phyloP scores from a whole-genome alignment of 257 asterid genomes.

The Nicotiana tabacum region DNA sequence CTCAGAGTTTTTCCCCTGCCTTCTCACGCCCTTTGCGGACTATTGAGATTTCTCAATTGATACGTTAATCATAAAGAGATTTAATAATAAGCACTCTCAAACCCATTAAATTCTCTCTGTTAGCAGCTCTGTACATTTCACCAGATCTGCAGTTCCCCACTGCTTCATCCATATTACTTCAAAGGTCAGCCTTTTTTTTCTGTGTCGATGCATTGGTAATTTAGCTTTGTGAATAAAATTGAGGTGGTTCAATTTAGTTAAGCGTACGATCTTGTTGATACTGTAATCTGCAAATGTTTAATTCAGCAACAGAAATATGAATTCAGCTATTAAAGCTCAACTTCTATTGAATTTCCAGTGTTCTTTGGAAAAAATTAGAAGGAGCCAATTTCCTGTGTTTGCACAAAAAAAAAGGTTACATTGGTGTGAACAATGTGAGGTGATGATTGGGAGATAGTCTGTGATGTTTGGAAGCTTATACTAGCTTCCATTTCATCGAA shows the following conservation, averaged over 20 bases:
- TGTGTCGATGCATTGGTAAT: neutral
- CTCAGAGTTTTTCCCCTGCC: neutral
- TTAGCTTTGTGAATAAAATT: neutral
- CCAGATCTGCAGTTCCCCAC: conserved; percentile 12
- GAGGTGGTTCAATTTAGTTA: neutral
- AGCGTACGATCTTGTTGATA: neutral
- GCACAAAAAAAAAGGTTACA: neutral
- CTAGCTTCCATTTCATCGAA: neutral
- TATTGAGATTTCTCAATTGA: neutral
- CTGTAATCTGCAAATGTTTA: neutral
- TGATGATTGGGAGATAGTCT: neutral
- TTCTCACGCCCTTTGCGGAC: neutral
- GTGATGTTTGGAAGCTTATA: neutral
- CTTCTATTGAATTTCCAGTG: neutral
- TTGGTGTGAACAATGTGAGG: neutral
- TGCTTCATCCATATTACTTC: conserved; percentile 7
- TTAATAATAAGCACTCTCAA: neutral
- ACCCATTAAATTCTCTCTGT: neutral
- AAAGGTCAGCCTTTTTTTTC: neutral
- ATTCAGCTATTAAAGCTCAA: neutral
- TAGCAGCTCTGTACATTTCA: neutral
- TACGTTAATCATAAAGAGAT: neutral
- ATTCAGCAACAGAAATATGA: neutral
- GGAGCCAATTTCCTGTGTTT: neutral
- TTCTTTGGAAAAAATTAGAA: neutral